Conservation (phyloP, 176 grass and related monocot genomes). For the Metroxylon sagu region DNA sequence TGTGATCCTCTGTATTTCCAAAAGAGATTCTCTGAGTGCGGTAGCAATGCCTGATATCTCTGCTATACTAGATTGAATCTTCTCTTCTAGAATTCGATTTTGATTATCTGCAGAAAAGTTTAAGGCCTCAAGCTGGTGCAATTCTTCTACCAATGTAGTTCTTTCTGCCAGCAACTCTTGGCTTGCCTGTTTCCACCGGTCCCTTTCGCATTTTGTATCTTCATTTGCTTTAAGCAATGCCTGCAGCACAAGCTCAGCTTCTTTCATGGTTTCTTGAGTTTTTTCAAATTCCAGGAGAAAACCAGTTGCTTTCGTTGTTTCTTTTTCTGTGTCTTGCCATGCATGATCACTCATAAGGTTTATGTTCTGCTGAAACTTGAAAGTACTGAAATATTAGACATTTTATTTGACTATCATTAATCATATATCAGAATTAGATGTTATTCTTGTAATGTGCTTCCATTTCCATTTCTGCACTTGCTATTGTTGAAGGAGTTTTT, state of each 20-base stretch:
- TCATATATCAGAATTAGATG: no score
- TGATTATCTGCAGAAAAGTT: conserved; percentile 32
- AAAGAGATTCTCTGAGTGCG: conserved; percentile 41
- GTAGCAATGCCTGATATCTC: conserved; percentile 35
- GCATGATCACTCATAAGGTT: conserved; percentile 30
- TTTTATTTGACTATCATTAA: no score
- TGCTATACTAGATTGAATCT: conserved; percentile 32
- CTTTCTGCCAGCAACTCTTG: conserved; percentile 30
- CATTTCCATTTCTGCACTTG: no score
- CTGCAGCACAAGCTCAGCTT: conserved; percentile 59
- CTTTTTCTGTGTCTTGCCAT: conserved; percentile 31
- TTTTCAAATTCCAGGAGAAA: conserved; percentile 69
- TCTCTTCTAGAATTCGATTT: conserved; percentile 28
- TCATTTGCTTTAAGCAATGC: conserved; percentile 53
- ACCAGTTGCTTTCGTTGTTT: conserved; percentile 43
- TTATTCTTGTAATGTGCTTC: no score
- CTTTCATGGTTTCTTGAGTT: conserved; percentile 77
- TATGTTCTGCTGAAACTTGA: conserved; percentile 1
- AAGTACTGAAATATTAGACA: no score
- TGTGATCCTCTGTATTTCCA: conserved; percentile 41
- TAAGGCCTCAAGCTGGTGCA: conserved; percentile 40
- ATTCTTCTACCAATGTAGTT: conserved; percentile 25
- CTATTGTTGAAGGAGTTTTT: no score
- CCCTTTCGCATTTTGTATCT: conserved; percentile 51
- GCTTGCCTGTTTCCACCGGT: conserved; percentile 36